phyloP scores from a whole-genome alignment of 176 grass and related monocot species.

The Eleusine indica region DNA sequence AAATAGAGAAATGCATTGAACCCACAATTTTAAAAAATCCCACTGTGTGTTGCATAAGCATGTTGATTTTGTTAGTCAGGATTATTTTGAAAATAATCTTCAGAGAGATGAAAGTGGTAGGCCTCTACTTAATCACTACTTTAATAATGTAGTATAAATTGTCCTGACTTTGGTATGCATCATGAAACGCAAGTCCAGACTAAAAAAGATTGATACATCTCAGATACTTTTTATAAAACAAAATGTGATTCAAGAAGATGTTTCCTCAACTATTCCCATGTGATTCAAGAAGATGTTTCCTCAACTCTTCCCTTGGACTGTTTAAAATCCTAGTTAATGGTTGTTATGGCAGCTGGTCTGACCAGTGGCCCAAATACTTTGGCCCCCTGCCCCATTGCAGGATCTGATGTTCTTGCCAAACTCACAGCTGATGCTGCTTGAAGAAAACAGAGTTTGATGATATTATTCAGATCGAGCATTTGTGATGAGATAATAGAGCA shows the following conservation, averaged over 20 bases:
- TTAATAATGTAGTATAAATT: neutral
- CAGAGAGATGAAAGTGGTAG: neutral
- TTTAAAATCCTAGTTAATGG: constrained; percentile 14
- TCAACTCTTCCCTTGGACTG: neutral
- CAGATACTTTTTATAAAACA: neutral
- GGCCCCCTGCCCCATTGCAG: neutral
- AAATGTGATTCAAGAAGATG: neutral
- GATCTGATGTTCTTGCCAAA: constrained; percentile 2
- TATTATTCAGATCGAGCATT: neutral
- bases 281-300: neutral
- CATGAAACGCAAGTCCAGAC: neutral
- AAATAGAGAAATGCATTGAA: neutral
- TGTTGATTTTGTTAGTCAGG: neutral
- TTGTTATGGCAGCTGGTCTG: neutral
- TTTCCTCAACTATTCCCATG: neutral
- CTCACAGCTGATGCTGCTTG: neutral
- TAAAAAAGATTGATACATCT: neutral
- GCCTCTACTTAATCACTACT: neutral
- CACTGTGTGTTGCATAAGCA: neutral
- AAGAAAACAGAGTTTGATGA: neutral
- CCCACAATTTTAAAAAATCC: neutral
- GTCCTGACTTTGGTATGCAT: neutral
- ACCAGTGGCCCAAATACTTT: neutral
- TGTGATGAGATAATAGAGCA: neutral
- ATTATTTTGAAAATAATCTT: neutral